Percentiles rank a stretch among this genome's conserved stretches.
Conservation (phyloP, 73 alveolate genomes). For the Uronychia setigera region DNA sequence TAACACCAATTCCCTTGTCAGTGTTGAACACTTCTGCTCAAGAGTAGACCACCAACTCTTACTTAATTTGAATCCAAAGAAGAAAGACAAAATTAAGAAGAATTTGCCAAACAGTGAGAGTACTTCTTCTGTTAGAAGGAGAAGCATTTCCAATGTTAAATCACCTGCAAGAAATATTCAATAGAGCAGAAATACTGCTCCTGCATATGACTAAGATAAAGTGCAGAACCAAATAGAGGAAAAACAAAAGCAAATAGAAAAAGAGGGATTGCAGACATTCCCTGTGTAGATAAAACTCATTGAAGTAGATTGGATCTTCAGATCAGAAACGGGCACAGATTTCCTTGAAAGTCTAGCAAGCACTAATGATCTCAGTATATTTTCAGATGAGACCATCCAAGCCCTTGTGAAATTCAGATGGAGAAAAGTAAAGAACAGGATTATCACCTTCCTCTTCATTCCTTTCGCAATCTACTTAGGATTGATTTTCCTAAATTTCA, state of each 20-base stretch:
- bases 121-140: no score
- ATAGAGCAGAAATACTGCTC: no score
- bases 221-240: not conserved
- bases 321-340: not conserved
- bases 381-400: not conserved
- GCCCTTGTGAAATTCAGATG: not conserved
- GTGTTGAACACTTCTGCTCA: no score
- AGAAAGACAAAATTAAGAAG: no score
- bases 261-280: not conserved
- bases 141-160: no score
- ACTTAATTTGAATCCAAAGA: no score
- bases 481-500: not conserved
- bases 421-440: not conserved
- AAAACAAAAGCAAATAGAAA: not conserved
- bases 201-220: no score
- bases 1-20: no score
- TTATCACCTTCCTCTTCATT: not conserved
- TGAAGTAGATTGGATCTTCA: not conserved
- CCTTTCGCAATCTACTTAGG: not conserved
- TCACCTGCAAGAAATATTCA: no score
- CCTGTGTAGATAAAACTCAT: not conserved
- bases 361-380: not conserved
- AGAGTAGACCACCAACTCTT: no score
- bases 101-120: no score
- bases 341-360: not conserved